phyloP scores from a whole-genome alignment of 805 yeast genomes.

The Ogataea kodamae region DNA sequence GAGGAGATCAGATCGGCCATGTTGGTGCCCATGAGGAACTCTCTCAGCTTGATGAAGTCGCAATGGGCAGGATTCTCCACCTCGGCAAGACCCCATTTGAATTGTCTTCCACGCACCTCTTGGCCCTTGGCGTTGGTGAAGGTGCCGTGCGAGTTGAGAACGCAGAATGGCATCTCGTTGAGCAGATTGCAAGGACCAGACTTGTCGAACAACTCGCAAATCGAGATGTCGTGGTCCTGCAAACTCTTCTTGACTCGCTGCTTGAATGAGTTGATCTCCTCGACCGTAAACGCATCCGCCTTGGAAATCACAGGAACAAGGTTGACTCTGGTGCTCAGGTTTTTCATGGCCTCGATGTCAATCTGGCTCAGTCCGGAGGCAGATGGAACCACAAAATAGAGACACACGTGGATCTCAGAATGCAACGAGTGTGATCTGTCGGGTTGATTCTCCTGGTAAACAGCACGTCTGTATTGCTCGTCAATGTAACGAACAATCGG shows the following conservation, averaged over 20 bases:
- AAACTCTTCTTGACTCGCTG: slow-evolving; percentile 47
- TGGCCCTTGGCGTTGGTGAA: slow-evolving; percentile 43
- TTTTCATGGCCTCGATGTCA: slow-evolving; percentile 72
- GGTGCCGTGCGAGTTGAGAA: slow-evolving; percentile 62
- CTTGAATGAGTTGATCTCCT: slow-evolving; percentile 56
- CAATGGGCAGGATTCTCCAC: slow-evolving; percentile 75
- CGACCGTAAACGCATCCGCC: slow-evolving; percentile 66
- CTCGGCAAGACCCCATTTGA: slow-evolving; percentile 85
- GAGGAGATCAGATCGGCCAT: slow-evolving; percentile 75
- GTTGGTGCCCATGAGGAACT: slow-evolving; percentile 61
- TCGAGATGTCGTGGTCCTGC: slow-evolving; percentile 50
- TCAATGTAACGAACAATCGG: slow-evolving; percentile 73
- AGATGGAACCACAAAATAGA: slow-evolving; percentile 76
- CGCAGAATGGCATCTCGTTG: slow-evolving; percentile 60
- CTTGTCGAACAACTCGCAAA: slow-evolving; percentile 47
- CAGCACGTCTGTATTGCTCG: slow-evolving; percentile 64
- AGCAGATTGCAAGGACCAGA: slow-evolving; percentile 36
- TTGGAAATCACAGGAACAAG: slow-evolving; percentile 79
- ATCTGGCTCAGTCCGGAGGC: slow-evolving; percentile 57
- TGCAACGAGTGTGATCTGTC: slow-evolving; percentile 51
- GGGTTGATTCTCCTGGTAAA: slow-evolving; percentile 79
- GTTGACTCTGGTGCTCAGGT: slow-evolving; percentile 67
- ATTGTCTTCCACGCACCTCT: slow-evolving; percentile 67
- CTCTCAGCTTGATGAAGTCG: slow-evolving; percentile 66
- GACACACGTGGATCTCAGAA: slow-evolving; percentile 75